Conservation (phyloP, 495 filamentous ascomycete species). For the Arthonia radiata region DNA sequence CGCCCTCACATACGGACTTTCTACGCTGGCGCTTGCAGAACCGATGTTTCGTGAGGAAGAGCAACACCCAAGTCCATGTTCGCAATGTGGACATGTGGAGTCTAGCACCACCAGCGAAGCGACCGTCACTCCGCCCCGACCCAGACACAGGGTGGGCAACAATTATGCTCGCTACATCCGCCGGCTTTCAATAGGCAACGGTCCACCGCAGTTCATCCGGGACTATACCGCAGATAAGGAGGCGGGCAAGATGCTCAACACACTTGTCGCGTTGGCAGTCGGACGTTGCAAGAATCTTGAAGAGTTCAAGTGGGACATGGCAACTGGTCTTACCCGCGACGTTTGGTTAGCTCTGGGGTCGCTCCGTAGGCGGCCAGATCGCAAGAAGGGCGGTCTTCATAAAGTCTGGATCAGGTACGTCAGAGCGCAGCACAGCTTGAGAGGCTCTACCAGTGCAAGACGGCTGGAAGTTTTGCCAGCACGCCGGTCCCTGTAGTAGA, state of each 20-base stretch:
- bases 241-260: slow-evolving; percentile 81
- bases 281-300: slow-evolving; percentile 75
- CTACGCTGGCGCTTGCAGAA: slow-evolving; percentile 61
- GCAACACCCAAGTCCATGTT: slow-evolving; percentile 3
- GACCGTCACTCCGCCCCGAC: slow-evolving; percentile 1
- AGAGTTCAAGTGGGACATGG: slow-evolving; percentile 91
- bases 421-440: too few relatives aligned
- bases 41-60: slow-evolving; percentile 33
- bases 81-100: slow-evolving; percentile 9
- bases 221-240: slow-evolving; percentile 80
- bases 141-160: slow-evolving; percentile 27
- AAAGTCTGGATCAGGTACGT: slow-evolving; percentile 73
- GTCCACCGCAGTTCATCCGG: slow-evolving; percentile 55
- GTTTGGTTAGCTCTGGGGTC: slow-evolving; percentile 69
- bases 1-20: slow-evolving; percentile 72
- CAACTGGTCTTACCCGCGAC: slow-evolving; percentile 66
- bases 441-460: too few relatives aligned
- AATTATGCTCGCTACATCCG: slow-evolving; percentile 66
- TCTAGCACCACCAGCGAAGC: slow-evolving; percentile 4
- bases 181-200: slow-evolving; percentile 81
- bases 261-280: slow-evolving; percentile 64
- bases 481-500: too few relatives aligned
- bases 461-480: too few relatives aligned
- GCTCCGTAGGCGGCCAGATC: slow-evolving; percentile 34
- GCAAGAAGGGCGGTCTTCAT: slow-evolving; percentile 41